Percentiles rank a stretch among this genome's conserved stretches.
Conservation (phyloP, 177 flowering plant genomes). For the Vitis hybrid region DNA sequence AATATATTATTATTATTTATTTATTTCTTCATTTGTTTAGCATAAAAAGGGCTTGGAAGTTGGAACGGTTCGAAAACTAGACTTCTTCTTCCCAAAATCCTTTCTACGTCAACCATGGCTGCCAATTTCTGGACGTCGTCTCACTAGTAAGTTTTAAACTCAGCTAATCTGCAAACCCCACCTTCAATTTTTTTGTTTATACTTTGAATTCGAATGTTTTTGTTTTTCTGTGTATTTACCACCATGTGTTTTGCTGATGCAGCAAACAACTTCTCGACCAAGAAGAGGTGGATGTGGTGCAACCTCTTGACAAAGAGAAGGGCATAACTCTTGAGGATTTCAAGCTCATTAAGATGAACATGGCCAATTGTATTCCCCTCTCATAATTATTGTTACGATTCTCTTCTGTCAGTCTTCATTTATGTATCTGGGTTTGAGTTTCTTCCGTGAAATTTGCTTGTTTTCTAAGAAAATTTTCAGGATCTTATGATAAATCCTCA, state of each 20-base stretch:
- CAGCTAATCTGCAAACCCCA: neutral
- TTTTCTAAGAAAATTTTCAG: neutral
- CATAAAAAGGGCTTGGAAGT: no score
- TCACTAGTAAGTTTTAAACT: constrained; percentile 52
- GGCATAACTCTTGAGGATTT: constrained; percentile 85
- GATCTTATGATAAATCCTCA: neutral
- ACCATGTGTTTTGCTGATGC: constrained; percentile 8
- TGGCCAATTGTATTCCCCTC: constrained; percentile 59
- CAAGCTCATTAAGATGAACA: constrained; percentile 82
- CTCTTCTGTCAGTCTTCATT: neutral
- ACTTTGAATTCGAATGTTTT: neutral
- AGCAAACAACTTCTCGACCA: constrained; percentile 87
- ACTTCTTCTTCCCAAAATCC: no score
- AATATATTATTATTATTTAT: no score
- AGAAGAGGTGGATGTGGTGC: constrained; percentile 79
- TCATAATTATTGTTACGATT: neutral
- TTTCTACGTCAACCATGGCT: constrained; percentile 45
- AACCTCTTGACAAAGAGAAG: constrained; percentile 62
- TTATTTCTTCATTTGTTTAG: no score
- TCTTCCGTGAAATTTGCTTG: neutral
- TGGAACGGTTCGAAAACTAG: no score
- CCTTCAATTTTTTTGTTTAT: neutral
- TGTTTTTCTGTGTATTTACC: neutral
- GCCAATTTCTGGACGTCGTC: constrained; percentile 97
- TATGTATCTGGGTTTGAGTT: constrained; percentile 1